These are phyloP conservation scores for Russula compacta DNA, from an alignment of 768 basidiomycete genomes.

Conservation along the genomic window DNA sequence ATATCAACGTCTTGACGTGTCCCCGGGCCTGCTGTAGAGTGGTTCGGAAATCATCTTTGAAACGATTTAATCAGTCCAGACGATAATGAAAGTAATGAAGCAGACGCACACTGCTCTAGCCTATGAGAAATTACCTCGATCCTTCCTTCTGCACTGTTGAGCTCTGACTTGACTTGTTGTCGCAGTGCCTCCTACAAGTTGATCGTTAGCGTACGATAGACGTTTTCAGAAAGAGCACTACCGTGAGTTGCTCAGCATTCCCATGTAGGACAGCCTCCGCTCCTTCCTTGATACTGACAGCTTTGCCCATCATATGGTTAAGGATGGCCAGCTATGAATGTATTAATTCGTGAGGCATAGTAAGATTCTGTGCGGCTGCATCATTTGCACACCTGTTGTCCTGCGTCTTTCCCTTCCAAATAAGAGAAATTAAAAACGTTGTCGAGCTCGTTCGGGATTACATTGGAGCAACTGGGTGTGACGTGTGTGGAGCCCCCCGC, in stretches of 20 bases:
- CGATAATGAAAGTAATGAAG: not conserved
- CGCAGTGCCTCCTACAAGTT: slow-evolving; percentile 9
- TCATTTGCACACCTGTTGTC: slow-evolving; percentile 9
- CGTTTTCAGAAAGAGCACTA: not conserved
- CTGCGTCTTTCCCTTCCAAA: slow-evolving; percentile 17
- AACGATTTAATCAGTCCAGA: not conserved
- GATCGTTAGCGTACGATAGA: not conserved
- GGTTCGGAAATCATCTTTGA: slow-evolving; percentile 63
- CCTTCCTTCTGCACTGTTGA: slow-evolving; percentile 11
- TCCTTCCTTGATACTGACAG: slow-evolving; percentile 20
- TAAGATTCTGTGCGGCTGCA: not conserved
- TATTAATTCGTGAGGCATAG: not conserved
- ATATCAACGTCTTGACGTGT: slow-evolving; percentile 47
- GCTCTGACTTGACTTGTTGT: slow-evolving; percentile 19
- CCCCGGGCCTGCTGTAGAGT: slow-evolving; percentile 55
- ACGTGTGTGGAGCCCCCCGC: not conserved
- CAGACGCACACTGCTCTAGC: slow-evolving; percentile 14
- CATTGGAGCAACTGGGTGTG: not conserved
- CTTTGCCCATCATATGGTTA: slow-evolving; percentile 17
- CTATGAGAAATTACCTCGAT: slow-evolving; percentile 17
- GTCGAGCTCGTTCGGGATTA: slow-evolving; percentile 3
- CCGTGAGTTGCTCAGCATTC: slow-evolving; percentile 10
- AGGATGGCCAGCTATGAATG: slow-evolving; percentile 9
- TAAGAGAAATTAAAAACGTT: slow-evolving; percentile 13
- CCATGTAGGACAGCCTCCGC: slow-evolving; percentile 15